A percentile compares a stretch with the other conserved stretches of the same genome.
Conservation (phyloP, 805 yeast species). For the Vanderwaltozyma polyspora region DNA sequence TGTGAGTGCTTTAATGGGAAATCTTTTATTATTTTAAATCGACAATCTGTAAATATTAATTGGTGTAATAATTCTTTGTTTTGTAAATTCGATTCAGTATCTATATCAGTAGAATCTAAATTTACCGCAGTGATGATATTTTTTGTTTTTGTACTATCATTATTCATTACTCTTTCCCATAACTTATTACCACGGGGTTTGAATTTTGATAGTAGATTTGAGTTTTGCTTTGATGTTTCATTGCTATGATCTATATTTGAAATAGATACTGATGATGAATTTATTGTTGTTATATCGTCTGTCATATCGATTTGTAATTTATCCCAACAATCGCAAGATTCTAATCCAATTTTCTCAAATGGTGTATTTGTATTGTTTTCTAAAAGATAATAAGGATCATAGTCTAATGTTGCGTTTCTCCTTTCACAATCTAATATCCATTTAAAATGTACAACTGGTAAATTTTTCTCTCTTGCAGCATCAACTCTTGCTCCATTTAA, state of each 20-base stretch:
- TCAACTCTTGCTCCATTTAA: slow-evolving; percentile 19
- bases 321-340: slow-evolving; percentile 23
- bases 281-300: neutral
- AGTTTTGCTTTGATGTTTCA: neutral
- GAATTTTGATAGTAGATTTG: slow-evolving; percentile 12
- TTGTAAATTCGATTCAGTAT: neutral
- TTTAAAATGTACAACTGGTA: slow-evolving; percentile 32
- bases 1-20: slow-evolving; percentile 13
- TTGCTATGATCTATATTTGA: neutral
- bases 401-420: slow-evolving; percentile 32
- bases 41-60: slow-evolving; percentile 8
- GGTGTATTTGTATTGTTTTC: slow-evolving; percentile 10
- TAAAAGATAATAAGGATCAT: slow-evolving; percentile 25
- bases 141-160: slow-evolving; percentile 3
- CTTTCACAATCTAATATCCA: slow-evolving; percentile 35
- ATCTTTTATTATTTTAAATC: slow-evolving; percentile 8
- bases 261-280: neutral
- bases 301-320: slow-evolving; percentile 1
- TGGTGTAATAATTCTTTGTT: neutral
- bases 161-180: slow-evolving; percentile 21
- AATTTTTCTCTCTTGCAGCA: slow-evolving; percentile 31
- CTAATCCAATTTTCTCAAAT: slow-evolving; percentile 24
- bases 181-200: slow-evolving; percentile 20
- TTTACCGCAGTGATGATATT: neutral
- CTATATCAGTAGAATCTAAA: no score